Base-by-base conservation (phyloP, 768 basidiomycete species). In the Tephrocybe sp. region DNA sequence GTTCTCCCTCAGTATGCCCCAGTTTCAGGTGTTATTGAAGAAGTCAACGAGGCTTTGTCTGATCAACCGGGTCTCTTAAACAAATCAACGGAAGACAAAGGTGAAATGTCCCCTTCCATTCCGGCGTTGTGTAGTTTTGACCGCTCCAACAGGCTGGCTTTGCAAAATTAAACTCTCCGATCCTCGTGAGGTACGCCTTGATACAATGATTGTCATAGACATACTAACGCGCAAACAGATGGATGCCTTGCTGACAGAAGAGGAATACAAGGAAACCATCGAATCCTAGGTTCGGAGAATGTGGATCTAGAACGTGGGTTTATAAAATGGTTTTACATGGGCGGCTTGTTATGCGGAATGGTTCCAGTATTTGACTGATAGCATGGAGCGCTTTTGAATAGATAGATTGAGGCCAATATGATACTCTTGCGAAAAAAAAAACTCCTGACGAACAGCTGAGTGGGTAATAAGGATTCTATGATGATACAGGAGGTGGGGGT, bases 131-230 rank as follows among this genome's bases (percentile, higher is more conserved):
- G 1, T n/a, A 41, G 17, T 40, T 50, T 31, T 51, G 20, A 39
- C 14, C 14, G 5, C 36, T n/a, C 23, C 40, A 30, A 16, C 39
- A 98, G 95, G 96, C 49, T 99, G 96, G 96, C 82, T 99, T 40
- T 94, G 88, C 83, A 95, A 91, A 76, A 86, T 99, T 62, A 83
- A 87, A 66, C 68, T 97, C 39, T 80, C 87, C 17, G 69, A 89
- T 51, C 85, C 87, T 5, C 68, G 76, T 1, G 90, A 98, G 80
- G 90, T 93, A 66, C 35, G 41, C 12, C 49, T 31, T 76, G 52
- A 14, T 9, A 42, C 35, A 35, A 6, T 35, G 7, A 44, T 7
- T 33, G 22, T 19, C 45, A 43, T 30, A 52, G 22, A 47, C 13
- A 50, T 11, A 39, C 17, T 33, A 42, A 49, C 44, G 12, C 51